phyloP scores from a whole-genome alignment of 192 early-diverging fungal species.

The Coemansia sp. region DNA sequence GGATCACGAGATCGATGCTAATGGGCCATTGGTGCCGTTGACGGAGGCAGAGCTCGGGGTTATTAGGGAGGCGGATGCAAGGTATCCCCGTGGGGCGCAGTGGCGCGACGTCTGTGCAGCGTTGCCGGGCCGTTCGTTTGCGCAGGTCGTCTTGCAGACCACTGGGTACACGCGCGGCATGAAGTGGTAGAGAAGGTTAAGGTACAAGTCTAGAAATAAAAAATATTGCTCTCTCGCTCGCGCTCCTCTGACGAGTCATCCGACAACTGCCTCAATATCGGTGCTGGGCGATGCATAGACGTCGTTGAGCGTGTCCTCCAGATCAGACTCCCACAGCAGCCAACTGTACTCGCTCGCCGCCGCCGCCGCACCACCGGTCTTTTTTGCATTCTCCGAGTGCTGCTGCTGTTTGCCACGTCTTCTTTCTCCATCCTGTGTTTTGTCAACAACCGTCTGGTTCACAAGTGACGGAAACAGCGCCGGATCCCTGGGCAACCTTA shows the following conservation, averaged over 20 bases:
- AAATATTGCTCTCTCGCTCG: too few species aligned
- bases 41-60: too few species aligned
- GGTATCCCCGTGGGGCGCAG: not conserved
- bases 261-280: not conserved
- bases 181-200: not conserved
- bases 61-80: not conserved
- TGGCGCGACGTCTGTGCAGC: constrained; percentile 20
- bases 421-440: too few species aligned
- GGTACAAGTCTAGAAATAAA: too few species aligned
- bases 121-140: constrained; percentile 12
- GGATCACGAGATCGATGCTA: too few species aligned
- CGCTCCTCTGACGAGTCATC: too few species aligned
- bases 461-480: constrained; percentile 50
- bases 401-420: not conserved
- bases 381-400: not conserved
- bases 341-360: constrained; percentile 24
- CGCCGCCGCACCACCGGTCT: constrained; percentile 2
- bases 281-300: constrained; percentile 8
- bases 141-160: not conserved
- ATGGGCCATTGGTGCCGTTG: too few species aligned
- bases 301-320: constrained; percentile 42
- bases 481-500: constrained; percentile 33
- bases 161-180: not conserved
- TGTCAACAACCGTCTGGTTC: constrained; percentile 17
- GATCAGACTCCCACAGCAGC: constrained; percentile 50